Base-by-base conservation (phyloP, 371 early-diverging fungal genomes). In the Dinochytrium kinnereticum region DNA sequence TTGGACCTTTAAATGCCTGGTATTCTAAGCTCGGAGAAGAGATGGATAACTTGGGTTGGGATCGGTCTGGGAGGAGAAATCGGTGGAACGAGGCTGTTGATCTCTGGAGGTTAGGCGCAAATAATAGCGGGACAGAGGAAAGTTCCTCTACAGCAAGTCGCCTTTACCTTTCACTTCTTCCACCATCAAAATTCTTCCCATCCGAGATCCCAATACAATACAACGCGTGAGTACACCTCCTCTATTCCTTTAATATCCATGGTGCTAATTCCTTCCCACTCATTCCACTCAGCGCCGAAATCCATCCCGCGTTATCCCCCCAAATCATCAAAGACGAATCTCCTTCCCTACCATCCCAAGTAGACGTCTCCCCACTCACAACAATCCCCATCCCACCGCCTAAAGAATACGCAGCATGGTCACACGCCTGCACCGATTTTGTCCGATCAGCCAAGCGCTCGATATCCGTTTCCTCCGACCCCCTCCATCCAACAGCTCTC, bases 341-440 rank as follows among this genome's bases (percentile, higher is more conserved):
- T 13, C 49, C 49, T 21, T 44, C 21, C 49, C 21, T 21, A 13
- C 49, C 21, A n/a, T n/a, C n/a, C 49, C 49, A 44, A 44, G 21
- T 13, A 13, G 21, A 44, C 49, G 10, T 26, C 55, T 53, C 26
- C 5, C 26, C 55, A 21, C 24, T 24, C 55, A 26, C 30, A 13
- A 10, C 36, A 33, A 61, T 61, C 36, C 61, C 61, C 28, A 37
- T 61, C 61, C 30, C 31, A 7, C 61, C 61, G 24, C 61, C 61
- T 2, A 15, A 3, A 19, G 61, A 3, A 10, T 61, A 61, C 61
- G 3, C 36, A 5, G 61, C 61, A 7, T 61, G 28, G 34, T 7
- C 61, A 5, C 3, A 17, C 3, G 61, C 61, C 30, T 61, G 61
- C 24, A 3, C 36, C 34, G 61, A 17, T 13, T 61, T 61, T 34